Evolutionary conservation across 805 yeast species (phyloP).

Genomic region (Nakazawaea populi): DNA sequence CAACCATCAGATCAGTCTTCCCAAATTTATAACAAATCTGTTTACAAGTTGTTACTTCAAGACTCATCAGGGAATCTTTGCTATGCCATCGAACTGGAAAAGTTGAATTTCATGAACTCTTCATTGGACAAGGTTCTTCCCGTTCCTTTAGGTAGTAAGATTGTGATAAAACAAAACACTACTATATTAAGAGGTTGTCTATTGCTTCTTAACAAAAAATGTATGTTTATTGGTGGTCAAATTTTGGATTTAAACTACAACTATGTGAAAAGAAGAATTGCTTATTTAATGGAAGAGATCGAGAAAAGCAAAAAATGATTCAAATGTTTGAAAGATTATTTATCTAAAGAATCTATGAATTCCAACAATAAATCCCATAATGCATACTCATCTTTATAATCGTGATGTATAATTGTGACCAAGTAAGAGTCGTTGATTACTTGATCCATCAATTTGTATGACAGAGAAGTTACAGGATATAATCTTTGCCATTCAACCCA

Average conservation of each 20-base stretch:
- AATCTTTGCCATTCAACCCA: conserved; percentile 91
- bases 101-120: conserved; percentile 38
- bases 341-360: neutral
- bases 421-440: conserved; percentile 62
- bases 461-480: conserved; percentile 50
- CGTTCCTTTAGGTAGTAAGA: conserved; percentile 50
- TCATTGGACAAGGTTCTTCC: conserved; percentile 22
- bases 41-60: conserved; percentile 52
- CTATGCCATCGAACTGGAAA: conserved; percentile 54
- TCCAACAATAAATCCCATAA: conserved; percentile 55
- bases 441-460: conserved; percentile 56
- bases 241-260: conserved; percentile 20
- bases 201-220: conserved; percentile 24
- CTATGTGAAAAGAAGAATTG: conserved; percentile 28
- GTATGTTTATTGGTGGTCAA: conserved; percentile 24
- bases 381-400: conserved; percentile 64
- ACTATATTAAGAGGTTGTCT: conserved; percentile 40
- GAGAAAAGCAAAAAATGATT: conserved; percentile 7
- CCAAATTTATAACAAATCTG: conserved; percentile 8
- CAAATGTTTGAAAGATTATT: neutral
- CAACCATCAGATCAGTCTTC: conserved; percentile 9
- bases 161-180: conserved; percentile 45
- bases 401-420: conserved; percentile 86
- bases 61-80: conserved; percentile 44
- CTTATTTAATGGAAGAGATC: conserved; percentile 27